Evolutionary conservation across 495 filamentous ascomycete species (phyloP), one percentile per base, ranked within the genome.

Genomic region (Podospora appendiculata): DNA sequence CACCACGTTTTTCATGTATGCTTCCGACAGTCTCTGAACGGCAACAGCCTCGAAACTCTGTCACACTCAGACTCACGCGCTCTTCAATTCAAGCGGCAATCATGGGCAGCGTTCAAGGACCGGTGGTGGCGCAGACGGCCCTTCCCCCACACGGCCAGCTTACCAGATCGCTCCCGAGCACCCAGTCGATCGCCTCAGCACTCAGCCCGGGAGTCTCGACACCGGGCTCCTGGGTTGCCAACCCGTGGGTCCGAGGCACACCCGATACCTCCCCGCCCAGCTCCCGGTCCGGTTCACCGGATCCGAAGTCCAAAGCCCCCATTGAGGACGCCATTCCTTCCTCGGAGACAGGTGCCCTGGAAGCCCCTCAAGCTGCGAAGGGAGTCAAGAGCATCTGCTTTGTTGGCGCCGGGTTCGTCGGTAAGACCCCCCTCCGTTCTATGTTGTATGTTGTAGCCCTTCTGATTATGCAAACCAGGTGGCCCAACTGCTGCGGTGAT

Each of bases 401-500:
- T 41, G 53, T 69, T 11, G 64, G 59, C 5, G 64, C 65, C 0
- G 64, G 66, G 14, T 65, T 66, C 40, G 59, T 67, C 17, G 61
- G 64, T 70, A 60, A 36, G 59, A 55, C 16, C 17, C 8, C 18
- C 9, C 6, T 19, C 9, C 1, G 17, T 3, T 12, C 16, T 11
- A 13, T 41, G 17, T 2, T 5, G 8, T 4, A 12, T 19, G 19
- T 39, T 44, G 17, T 34, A 44, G 6, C 12, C 41, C 35, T 45
- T 41, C 53, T 50, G 6, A 55, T 53, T 45, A 25, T 13, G 11
- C 10, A 14, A 17, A 16, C 46, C 59, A 84, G 87, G 87, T 48
- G 88, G 86, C 2, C 87, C 88, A 33, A 89, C 87, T 4, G 83
- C 84, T 36, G 84, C 87, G 18, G 75, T 91, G 34, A 83, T 89